Conservation (phyloP, 306 rosid genomes). For the Heteromeles arbutifolia region DNA sequence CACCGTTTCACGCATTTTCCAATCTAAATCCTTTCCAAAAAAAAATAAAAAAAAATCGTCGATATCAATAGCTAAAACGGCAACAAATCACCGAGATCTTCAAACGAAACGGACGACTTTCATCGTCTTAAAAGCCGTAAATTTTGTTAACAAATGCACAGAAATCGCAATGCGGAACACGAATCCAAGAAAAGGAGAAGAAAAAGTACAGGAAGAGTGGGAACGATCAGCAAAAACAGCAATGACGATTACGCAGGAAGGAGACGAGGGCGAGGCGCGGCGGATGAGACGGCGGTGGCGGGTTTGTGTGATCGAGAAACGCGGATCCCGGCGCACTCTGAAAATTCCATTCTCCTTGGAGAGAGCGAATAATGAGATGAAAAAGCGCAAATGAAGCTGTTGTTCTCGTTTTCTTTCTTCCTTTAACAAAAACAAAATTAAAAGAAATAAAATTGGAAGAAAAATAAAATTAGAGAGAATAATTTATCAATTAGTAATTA, state of each 20-base stretch:
- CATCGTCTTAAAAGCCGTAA: neutral
- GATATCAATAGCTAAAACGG: neutral
- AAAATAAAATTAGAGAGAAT: neutral
- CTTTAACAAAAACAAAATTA: neutral
- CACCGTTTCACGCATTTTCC: neutral
- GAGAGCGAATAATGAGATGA: neutral
- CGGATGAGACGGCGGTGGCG: neutral
- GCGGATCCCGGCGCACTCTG: constrained; percentile 57
- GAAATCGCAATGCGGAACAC: neutral
- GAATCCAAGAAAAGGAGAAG: neutral
- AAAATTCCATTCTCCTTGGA: constrained; percentile 36
- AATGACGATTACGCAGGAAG: constrained; percentile 32
- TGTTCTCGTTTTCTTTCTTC: constrained; percentile 8
- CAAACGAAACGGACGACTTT: neutral
- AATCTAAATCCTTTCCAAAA: neutral
- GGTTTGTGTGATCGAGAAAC: constrained; percentile 39
- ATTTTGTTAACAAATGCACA: neutral
- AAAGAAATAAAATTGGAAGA: neutral
- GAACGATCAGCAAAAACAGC: constrained; percentile 7
- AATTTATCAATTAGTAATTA: neutral
- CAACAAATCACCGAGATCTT: constrained; percentile 21
- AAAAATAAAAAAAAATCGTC: constrained; percentile 4
- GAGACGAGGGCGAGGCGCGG: constrained; percentile 4
- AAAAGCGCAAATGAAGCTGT: constrained; percentile 15
- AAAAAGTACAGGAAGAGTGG: constrained; percentile 26